phyloP scores from a whole-genome alignment of 768 basidiomycete genomes.

The Amyloporia xantha region DNA sequence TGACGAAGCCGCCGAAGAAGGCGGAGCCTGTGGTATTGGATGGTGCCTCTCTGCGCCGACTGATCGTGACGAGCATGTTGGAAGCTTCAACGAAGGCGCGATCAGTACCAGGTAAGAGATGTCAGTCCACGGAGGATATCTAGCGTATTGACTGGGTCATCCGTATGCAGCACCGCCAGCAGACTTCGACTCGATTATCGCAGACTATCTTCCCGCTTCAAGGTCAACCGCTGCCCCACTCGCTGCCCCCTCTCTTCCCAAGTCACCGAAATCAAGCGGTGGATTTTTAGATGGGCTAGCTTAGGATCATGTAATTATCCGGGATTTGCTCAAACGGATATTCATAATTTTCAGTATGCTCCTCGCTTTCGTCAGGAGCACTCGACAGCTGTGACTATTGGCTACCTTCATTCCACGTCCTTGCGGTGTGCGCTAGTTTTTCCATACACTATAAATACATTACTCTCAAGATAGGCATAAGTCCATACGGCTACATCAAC shows the following conservation, averaged over 20 bases:
- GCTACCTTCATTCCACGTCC: too few species aligned
- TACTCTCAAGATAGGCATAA: too few species aligned
- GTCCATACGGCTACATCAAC: too few species aligned
- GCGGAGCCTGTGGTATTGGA: conserved; percentile 42
- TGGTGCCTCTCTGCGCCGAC: conserved; percentile 53
- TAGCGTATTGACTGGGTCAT: not conserved
- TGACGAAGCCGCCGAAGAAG: conserved; percentile 33
- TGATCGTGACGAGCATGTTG: conserved; percentile 58
- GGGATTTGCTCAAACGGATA: not conserved
- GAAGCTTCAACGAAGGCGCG: conserved; percentile 47
- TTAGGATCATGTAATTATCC: conserved; percentile 3
- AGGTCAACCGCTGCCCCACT: conserved; percentile 11
- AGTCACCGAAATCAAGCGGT: conserved; percentile 15
- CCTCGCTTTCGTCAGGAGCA: too few species aligned
- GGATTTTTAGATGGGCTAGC: conserved; percentile 17
- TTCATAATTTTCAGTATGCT: too few species aligned
- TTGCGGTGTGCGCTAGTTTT: too few species aligned
- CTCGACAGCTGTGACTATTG: too few species aligned
- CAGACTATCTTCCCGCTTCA: conserved; percentile 57
- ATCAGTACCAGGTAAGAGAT: conserved; percentile 32
- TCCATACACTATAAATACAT: too few species aligned
- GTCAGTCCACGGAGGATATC: too few species aligned
- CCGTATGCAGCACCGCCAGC: conserved; percentile 31
- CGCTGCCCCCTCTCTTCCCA: conserved; percentile 10
- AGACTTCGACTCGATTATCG: conserved; percentile 69